Base-by-base conservation (phyloP, 73 alveolate genomes). In the Halteria grandinella region DNA sequence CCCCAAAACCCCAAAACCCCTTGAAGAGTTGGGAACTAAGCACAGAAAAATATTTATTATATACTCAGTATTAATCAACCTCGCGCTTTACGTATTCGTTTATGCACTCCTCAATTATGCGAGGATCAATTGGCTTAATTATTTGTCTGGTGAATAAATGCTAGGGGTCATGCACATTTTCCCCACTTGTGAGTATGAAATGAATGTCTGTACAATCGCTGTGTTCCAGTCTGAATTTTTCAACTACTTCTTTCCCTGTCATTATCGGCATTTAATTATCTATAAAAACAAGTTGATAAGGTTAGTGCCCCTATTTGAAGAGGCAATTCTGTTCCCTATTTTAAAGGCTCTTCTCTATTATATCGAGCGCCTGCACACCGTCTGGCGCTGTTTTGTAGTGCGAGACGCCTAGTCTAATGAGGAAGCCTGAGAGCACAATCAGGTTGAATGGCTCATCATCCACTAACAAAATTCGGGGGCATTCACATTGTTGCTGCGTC, bases 401-500 rank as follows among this genome's bases (percentile, higher is more conserved):
- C 17, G 18, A 43, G 17, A 17, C n/a, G 3, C 27, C 40, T 53
- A 27, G 5, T 69, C n/a, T 1, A 69, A 55, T n/a, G n/a, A n/a
- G n/a, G 4, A 69, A 12, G 2, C 47, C 37, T 53, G 10, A 10
- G 15, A 69, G 49, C 11, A 74, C 57, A 5, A 55, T 11, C 34
- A 69, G 4, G 33, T 69, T 69, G 29, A 69, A 69, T 12, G 83
- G 83, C 5, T 69, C 83, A 52, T 69, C 83, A 29, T 69, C 83
- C 4, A 23, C 80, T 21, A 69, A 25, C 47, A 69, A 29, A 6
- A 69, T 18, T 25, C 14, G 24, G 11, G 75, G 40, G 31, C 75
- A 58, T 6, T 34, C 5, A 41, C 75, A 58, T 6, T 10, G 6
- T 20, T 12, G 15, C 18, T 54, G n/a, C n/a, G n/a, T n/a, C n/a